A percentile compares a stretch with the other conserved stretches of the same genome.
Evolutionary conservation across 305 asterid genomes (phyloP).

Genomic region (Solanum chacoense): DNA sequence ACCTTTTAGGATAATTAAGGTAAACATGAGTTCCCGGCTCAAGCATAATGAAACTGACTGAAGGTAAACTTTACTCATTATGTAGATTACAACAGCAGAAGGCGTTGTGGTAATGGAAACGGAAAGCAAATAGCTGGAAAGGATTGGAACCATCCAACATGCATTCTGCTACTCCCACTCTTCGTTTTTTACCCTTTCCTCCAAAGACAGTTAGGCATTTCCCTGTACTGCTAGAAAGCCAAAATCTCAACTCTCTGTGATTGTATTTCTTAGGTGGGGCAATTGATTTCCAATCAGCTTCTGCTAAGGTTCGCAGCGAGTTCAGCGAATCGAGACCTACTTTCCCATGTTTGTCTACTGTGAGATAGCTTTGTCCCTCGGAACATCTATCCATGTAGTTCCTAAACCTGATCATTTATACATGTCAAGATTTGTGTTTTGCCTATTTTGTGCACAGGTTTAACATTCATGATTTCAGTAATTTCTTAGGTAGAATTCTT

Average conservation of each 20-base stretch:
- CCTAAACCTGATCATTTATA: conserved; percentile 29
- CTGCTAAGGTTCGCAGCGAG: conserved; percentile 43
- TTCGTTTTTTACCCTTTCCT: conserved; percentile 24
- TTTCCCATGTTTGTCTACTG: conserved; percentile 42
- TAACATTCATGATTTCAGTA: not conserved
- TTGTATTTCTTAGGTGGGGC: conserved; percentile 42
- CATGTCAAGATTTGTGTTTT: not conserved
- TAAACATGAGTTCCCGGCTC: not conserved
- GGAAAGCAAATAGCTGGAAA: conserved; percentile 52
- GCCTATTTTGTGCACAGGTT: not conserved
- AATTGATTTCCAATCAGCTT: conserved; percentile 63
- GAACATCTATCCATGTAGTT: conserved; percentile 67
- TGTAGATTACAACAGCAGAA: conserved; percentile 47
- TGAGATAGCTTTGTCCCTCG: conserved; percentile 30
- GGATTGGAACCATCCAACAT: conserved; percentile 37
- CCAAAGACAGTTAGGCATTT: conserved; percentile 41
- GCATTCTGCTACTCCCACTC: conserved; percentile 42
- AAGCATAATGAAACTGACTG: not conserved
- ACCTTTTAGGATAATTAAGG: not conserved
- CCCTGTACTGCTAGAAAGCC: conserved; percentile 35
- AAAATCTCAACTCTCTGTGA: conserved; percentile 50
- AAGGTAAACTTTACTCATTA: conserved; percentile 20
- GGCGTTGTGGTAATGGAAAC: conserved; percentile 55
- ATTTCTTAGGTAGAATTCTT: not conserved
- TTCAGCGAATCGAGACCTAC: conserved; percentile 37